Percentiles rank a stretch among this genome's conserved stretches.
Conservation (phyloP, 306 rosid genomes). For the Abrus precatorius region DNA sequence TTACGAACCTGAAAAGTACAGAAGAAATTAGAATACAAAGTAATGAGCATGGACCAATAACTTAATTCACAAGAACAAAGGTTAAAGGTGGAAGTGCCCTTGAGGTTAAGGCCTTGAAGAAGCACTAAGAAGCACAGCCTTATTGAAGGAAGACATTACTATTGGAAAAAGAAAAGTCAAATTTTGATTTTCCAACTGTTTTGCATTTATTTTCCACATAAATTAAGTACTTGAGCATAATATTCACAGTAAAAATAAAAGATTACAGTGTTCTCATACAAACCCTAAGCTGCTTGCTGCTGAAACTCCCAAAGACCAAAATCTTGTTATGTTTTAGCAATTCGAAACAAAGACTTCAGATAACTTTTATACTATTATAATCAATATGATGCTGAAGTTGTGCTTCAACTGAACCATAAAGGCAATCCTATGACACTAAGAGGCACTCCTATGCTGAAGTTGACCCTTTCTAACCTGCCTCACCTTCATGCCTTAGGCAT, state of each 20-base stretch:
- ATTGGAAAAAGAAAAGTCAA: slow-evolving; percentile 26
- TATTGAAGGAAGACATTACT: slow-evolving; percentile 15
- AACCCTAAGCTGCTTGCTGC: background rate
- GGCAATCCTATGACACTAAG: background rate
- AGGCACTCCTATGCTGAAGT: background rate
- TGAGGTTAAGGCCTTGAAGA: slow-evolving; percentile 9
- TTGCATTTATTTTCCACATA: slow-evolving; percentile 36
- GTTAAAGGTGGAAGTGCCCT: slow-evolving; percentile 1
- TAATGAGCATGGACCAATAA: slow-evolving; percentile 3
- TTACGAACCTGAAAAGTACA: slow-evolving; percentile 74
- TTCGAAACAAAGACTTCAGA: background rate
- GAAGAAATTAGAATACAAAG: slow-evolving; percentile 33
- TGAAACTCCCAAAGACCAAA: background rate
- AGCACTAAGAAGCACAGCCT: background rate
- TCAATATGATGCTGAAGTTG: background rate
- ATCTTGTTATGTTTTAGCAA: background rate
- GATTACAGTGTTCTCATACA: background rate
- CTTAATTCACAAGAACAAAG: background rate
- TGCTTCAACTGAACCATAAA: slow-evolving; percentile 9
- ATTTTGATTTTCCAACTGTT: background rate
- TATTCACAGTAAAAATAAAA: background rate
- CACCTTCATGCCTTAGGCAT: slow-evolving; percentile 5
- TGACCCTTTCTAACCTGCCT: background rate
- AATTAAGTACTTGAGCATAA: slow-evolving; percentile 15
- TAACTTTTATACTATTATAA: background rate